These are phyloP conservation scores for Alternaria triticina DNA, from an alignment of 2,329 filamentous ascomycete species.

Conservation along the genomic window DNA sequence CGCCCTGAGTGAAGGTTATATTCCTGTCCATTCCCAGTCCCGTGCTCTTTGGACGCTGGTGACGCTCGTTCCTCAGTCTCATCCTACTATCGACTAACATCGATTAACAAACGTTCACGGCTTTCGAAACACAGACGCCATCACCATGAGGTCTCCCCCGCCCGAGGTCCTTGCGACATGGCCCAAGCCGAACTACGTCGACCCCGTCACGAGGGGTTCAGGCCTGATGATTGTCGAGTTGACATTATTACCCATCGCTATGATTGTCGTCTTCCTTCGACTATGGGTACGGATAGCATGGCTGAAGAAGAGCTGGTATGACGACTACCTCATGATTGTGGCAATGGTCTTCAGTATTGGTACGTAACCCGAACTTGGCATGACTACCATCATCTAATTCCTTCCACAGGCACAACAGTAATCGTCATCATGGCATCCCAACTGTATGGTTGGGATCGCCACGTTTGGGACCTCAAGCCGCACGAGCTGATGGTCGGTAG, in stretches of 20 bases:
- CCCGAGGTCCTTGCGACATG: slow-evolving; percentile 46
- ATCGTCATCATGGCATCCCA: slow-evolving; percentile 36
- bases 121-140: slow-evolving; percentile 19
- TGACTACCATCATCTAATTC: not conserved
- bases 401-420: slow-evolving; percentile 3
- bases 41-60: slow-evolving; percentile 33
- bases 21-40: slow-evolving; percentile 34
- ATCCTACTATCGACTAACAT: slow-evolving; percentile 25
- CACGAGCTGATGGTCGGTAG: slow-evolving; percentile 40
- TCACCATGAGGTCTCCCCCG: slow-evolving; percentile 43
- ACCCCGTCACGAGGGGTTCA: slow-evolving; percentile 52
- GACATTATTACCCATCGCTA: slow-evolving; percentile 45
- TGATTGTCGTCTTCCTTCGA: slow-evolving; percentile 43
- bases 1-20: slow-evolving; percentile 24
- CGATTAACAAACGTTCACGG: slow-evolving; percentile 24
- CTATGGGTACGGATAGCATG: slow-evolving; percentile 46
- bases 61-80: slow-evolving; percentile 35
- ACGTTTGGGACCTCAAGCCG: slow-evolving; percentile 45
- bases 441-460: slow-evolving; percentile 48
- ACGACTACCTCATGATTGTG: slow-evolving; percentile 48
- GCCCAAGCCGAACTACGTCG: slow-evolving; percentile 53
- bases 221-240: slow-evolving; percentile 51
- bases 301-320: slow-evolving; percentile 48
- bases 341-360: slow-evolving; percentile 39
- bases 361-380: not conserved